phyloP scores from a whole-genome alignment of 108 stramenopile genomes.

The Skeletonema tropicum region DNA sequence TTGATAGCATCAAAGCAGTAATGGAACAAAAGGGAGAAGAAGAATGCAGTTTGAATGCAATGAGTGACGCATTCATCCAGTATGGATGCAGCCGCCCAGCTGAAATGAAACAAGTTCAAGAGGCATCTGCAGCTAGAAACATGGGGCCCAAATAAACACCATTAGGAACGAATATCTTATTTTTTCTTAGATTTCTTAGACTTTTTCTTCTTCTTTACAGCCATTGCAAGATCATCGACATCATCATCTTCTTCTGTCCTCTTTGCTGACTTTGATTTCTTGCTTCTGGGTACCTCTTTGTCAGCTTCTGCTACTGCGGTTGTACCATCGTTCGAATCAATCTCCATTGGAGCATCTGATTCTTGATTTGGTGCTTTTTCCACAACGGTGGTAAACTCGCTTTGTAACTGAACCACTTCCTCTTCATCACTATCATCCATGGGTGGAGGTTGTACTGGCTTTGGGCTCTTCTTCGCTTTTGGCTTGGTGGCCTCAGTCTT shows the following conservation, averaged over 20 bases:
- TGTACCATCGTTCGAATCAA: neutral
- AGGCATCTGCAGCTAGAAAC: constrained; percentile 23
- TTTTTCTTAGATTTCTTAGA: constrained; percentile 27
- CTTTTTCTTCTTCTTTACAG: constrained; percentile 34
- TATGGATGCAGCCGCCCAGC: constrained; percentile 26
- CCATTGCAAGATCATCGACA: constrained; percentile 29
- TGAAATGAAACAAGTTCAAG: constrained; percentile 18
- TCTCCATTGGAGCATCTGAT: neutral
- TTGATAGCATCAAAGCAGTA: constrained; percentile 8
- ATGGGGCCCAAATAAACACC: neutral
- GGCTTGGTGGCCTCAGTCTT: constrained; percentile 5
- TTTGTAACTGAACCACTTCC: constrained; percentile 57
- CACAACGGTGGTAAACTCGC: constrained; percentile 57
- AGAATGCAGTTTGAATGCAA: constrained; percentile 10
- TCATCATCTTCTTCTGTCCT: constrained; percentile 2
- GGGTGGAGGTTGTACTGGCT: constrained; percentile 13
- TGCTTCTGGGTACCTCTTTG: neutral
- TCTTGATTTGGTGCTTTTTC: constrained; percentile 5
- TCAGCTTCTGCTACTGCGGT: neutral
- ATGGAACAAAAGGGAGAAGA: constrained; percentile 18
- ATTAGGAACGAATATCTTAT: neutral
- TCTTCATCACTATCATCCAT: constrained; percentile 79
- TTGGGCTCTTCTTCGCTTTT: constrained; percentile 7
- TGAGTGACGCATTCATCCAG: constrained; percentile 28
- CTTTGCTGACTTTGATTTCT: constrained; percentile 5